A percentile compares a stretch with the other conserved stretches of the same genome.
Conservation (phyloP, 345 rosid species). For the Adansonia digitata region DNA sequence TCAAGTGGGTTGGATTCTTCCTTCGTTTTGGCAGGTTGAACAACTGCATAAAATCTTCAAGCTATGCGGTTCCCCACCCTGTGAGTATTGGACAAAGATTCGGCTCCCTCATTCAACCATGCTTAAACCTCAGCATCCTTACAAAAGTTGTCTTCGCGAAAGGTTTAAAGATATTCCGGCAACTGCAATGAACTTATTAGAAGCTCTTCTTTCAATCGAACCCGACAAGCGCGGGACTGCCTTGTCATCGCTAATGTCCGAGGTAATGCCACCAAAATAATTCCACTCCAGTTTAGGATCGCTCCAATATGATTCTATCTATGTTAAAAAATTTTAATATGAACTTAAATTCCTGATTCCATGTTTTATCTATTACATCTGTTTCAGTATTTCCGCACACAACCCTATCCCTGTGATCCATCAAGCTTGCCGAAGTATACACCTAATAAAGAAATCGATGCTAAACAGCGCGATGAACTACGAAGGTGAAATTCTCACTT, state of each 20-base stretch:
- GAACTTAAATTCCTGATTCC: not conserved
- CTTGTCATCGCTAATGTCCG: constrained; percentile 54
- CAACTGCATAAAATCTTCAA: constrained; percentile 72
- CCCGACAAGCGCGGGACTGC: constrained; percentile 70
- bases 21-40: constrained; percentile 48
- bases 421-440: constrained; percentile 67
- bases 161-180: constrained; percentile 53
- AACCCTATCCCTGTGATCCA: constrained; percentile 65
- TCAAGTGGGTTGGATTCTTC: not conserved
- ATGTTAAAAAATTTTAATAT: not conserved
- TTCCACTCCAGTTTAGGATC: not conserved
- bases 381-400: constrained; percentile 50
- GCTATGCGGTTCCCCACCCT: constrained; percentile 69
- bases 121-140: constrained; percentile 60
- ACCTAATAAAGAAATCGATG: constrained; percentile 79
- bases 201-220: constrained; percentile 53
- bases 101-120: constrained; percentile 57
- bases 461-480: constrained; percentile 52
- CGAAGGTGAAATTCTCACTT: constrained; percentile 36
- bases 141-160: constrained; percentile 48
- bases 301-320: not conserved
- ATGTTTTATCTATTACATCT: not conserved
- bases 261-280: constrained; percentile 29
- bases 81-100: constrained; percentile 54
- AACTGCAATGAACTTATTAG: constrained; percentile 44